Evolutionary conservation across 176 grass and related monocot genomes (phyloP).

Genomic region (Cenchrus fungigraminus): DNA sequence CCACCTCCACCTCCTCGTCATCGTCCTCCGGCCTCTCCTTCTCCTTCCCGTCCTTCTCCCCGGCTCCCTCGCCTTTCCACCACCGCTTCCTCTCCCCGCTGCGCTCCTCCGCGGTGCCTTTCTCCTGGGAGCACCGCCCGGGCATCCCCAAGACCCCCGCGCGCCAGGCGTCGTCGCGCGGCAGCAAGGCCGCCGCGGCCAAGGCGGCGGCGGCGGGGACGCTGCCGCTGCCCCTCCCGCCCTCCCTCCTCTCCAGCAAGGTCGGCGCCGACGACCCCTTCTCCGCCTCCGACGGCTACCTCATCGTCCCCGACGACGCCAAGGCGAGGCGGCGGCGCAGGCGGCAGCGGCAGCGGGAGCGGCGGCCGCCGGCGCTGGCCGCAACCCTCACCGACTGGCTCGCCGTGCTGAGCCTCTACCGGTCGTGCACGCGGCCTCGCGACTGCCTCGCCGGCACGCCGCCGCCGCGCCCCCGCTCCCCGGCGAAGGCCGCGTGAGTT

Average conservation of each 20-base stretch:
- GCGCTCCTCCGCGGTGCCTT: constrained; percentile 60
- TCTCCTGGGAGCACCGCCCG: constrained; percentile 85
- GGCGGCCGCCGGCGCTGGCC: constrained; percentile 36
- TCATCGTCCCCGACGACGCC: constrained; percentile 25
- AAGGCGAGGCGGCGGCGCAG: constrained; percentile 1
- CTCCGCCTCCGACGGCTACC: neutral
- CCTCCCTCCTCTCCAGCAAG: constrained; percentile 51
- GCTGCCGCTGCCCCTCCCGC: constrained; percentile 55
- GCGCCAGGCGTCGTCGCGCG: constrained; percentile 17
- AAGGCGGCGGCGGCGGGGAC: constrained; percentile 38
- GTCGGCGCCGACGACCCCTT: constrained; percentile 41
- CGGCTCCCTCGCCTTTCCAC: constrained; percentile 57
- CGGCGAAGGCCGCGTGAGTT: constrained; percentile 5
- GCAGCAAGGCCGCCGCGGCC: neutral
- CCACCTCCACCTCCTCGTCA: neutral
- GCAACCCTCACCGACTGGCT: constrained; percentile 45
- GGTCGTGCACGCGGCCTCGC: constrained; percentile 50
- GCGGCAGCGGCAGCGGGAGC: neutral
- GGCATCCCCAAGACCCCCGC: constrained; percentile 75
- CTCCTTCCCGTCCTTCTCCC: constrained; percentile 37
- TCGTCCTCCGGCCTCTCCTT: constrained; percentile 44
- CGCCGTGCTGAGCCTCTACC: constrained; percentile 54
- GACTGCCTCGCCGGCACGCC: constrained; percentile 43
- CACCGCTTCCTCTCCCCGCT: constrained; percentile 62
- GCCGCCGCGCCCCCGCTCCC: constrained; percentile 7